Percentiles rank a stretch among this genome's conserved stretches.
Conservation (phyloP, 2,329 filamentous ascomycete species). For the Fusarium odoratissimum region DNA sequence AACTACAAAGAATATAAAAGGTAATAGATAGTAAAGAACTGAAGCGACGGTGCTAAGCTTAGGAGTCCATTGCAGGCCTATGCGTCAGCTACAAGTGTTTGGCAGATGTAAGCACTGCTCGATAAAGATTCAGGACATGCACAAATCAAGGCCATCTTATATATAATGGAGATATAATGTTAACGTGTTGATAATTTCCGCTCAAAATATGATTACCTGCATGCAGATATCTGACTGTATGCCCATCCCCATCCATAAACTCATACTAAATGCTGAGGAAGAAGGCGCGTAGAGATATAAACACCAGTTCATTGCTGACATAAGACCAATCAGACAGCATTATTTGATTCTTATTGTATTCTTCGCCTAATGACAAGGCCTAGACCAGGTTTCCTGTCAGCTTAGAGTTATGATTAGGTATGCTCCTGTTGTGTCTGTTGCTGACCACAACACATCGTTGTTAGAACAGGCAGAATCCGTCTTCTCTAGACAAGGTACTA, state of each 20-base stretch:
- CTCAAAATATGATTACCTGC: neutral
- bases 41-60: neutral
- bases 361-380: neutral
- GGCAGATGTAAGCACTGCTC: constrained; percentile 17
- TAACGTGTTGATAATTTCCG: neutral
- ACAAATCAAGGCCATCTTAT: neutral
- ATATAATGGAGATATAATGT: neutral
- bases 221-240: neutral
- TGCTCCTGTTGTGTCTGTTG: neutral
- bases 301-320: neutral
- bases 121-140: neutral
- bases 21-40: neutral
- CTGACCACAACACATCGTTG: constrained; percentile 1
- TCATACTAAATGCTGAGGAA: neutral
- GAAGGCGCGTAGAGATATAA: neutral
- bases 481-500: neutral
- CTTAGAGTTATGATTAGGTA: neutral
- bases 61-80: neutral
- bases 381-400: neutral
- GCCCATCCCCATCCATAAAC: neutral
- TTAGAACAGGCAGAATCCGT: neutral
- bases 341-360: neutral
- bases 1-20: neutral
- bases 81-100: constrained; percentile 3
- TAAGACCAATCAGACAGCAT: neutral